These are phyloP conservation scores for Teunomyces atbi DNA, from an alignment of 805 yeast genomes.

Conservation along the genomic window DNA sequence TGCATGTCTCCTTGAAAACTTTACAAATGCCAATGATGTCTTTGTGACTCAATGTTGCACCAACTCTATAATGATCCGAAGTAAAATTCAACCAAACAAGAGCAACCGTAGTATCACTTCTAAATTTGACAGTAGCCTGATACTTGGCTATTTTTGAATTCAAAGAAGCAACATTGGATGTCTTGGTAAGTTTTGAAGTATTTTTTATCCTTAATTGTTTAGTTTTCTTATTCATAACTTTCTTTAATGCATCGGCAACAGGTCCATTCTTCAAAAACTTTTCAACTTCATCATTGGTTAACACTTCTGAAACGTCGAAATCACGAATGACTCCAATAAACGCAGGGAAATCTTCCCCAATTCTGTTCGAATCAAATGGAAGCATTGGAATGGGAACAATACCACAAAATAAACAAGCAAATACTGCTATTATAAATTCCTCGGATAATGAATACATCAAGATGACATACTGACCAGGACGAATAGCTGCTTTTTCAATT, in stretches of 20 bases:
- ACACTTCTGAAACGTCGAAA: slow-evolving; percentile 66
- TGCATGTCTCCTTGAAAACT: slow-evolving; percentile 88
- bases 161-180: slow-evolving; percentile 37
- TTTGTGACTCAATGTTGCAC: slow-evolving; percentile 56
- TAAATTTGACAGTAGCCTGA: slow-evolving; percentile 38
- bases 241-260: slow-evolving; percentile 57
- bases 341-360: slow-evolving; percentile 72
- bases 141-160: slow-evolving; percentile 43
- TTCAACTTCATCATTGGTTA: slow-evolving; percentile 79
- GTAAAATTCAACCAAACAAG: slow-evolving; percentile 69
- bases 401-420: slow-evolving; percentile 85
- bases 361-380: slow-evolving; percentile 64
- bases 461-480: slow-evolving; percentile 70
- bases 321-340: slow-evolving; percentile 65
- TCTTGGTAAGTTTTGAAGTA: slow-evolving; percentile 56
- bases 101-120: slow-evolving; percentile 47
- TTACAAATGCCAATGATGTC: slow-evolving; percentile 77
- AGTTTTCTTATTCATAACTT: slow-evolving; percentile 31
- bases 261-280: slow-evolving; percentile 64
- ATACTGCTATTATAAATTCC: slow-evolving; percentile 77
- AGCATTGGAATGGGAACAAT: slow-evolving; percentile 72
- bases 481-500: slow-evolving; percentile 60
- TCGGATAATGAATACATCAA: slow-evolving; percentile 85
- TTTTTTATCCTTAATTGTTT: slow-evolving; percentile 58
- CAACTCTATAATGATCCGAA: slow-evolving; percentile 66